Conservation (phyloP, 352 stramenopile species). For the Thraustochytrium sp. region DNA sequence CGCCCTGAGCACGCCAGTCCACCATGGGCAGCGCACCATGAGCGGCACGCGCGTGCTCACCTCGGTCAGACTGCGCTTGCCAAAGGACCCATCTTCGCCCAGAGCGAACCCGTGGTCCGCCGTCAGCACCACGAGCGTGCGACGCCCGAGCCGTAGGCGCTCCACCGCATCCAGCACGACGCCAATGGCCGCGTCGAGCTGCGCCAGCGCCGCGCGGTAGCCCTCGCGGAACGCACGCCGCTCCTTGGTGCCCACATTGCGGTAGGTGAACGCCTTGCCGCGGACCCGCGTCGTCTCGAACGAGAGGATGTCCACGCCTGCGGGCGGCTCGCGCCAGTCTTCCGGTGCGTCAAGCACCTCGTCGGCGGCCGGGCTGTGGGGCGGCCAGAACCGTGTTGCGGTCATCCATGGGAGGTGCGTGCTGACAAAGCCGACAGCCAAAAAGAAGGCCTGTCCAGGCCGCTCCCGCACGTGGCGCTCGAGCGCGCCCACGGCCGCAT, state of each 20-base stretch:
- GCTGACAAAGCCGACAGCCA: constrained; percentile 11
- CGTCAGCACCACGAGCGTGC: constrained; percentile 38
- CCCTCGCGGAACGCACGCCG: not conserved
- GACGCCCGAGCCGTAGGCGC: not conserved
- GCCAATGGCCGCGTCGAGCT: constrained; percentile 12
- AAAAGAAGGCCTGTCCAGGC: not conserved
- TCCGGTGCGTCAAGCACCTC: not conserved
- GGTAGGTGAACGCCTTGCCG: not conserved
- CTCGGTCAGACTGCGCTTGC: constrained; percentile 25
- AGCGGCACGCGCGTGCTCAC: constrained; percentile 31
- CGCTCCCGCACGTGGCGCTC: not conserved
- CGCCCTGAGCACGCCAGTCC: not conserved
- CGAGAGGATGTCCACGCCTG: not conserved
- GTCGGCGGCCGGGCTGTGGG: not conserved
- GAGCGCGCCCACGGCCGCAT: not conserved
- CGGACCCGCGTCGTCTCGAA: not conserved
- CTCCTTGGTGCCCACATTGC: not conserved
- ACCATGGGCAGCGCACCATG: not conserved
- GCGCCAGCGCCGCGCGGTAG: constrained; percentile 7
- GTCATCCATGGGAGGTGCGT: constrained; percentile 23
- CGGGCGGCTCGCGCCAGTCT: not conserved
- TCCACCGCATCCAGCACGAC: not conserved
- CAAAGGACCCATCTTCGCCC: constrained; percentile 32
- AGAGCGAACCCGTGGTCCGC: constrained; percentile 43
- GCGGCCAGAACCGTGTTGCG: not conserved